Conservation (phyloP, 495 filamentous ascomycete species). For the Bryoglossum gracile region DNA sequence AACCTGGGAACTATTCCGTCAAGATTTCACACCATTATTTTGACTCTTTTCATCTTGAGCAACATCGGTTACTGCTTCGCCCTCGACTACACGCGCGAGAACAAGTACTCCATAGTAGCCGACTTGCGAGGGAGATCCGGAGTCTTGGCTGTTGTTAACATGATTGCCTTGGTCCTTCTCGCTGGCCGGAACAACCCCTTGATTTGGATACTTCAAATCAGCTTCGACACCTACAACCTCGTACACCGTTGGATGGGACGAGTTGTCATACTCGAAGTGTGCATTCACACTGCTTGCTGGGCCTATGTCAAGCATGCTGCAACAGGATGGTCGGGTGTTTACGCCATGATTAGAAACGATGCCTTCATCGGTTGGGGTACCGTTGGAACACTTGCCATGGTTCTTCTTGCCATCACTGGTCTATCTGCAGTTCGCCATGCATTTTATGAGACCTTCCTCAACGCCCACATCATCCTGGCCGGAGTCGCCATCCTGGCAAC, state of each 20-base stretch:
- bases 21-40: constrained; percentile 68
- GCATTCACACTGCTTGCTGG: constrained; percentile 73
- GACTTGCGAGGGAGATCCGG: constrained; percentile 71
- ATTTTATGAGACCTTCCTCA: constrained; percentile 92
- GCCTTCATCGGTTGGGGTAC: constrained; percentile 50
- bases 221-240: constrained; percentile 95
- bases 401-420: constrained; percentile 54
- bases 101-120: constrained; percentile 45
- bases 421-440: constrained; percentile 78
- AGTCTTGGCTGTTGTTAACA: constrained; percentile 66
- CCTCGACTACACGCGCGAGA: constrained; percentile 48
- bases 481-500: constrained; percentile 53
- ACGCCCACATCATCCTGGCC: constrained; percentile 68
- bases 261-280: constrained; percentile 67
- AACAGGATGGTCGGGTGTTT: constrained; percentile 55
- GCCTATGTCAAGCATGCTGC: constrained; percentile 59
- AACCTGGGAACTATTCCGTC: constrained; percentile 83
- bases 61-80: constrained; percentile 58
- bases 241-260: constrained; percentile 94
- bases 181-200: constrained; percentile 90
- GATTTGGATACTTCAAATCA: constrained; percentile 74
- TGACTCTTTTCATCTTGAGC: constrained; percentile 55
- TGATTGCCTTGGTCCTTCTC: constrained; percentile 78
- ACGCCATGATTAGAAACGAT: constrained; percentile 37
- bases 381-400: constrained; percentile 47